Base-by-base conservation (phyloP, 441 rosid genomes). In the Gossypium lobatum region DNA sequence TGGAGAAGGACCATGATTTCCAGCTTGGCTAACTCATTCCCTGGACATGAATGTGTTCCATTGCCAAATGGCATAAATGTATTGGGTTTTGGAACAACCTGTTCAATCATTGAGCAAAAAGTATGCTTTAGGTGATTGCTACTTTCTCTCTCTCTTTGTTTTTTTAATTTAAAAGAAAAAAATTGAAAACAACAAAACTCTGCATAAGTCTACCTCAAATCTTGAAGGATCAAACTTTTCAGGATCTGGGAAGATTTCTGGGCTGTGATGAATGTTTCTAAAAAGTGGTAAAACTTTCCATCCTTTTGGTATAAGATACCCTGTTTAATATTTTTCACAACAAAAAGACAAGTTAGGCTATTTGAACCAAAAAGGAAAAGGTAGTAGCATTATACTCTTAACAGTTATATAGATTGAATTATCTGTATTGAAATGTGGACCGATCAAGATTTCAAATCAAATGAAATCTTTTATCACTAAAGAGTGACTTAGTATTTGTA, bases 221-320 rank as follows among this genome's bases (percentile, higher is more conserved):
- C 98, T 88, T 11, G 97, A 87, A 10, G 97, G 98, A 79, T 95
- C 98, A 80, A 95, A 95, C 76, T 88, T 91, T n/a, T 80, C 88
- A n/a, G 98, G 98, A 77, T 92, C 85, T 2, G 91, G 73, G 71
- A 88, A 95, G 52, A 84, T 84, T 60, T 89, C 94, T 6, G 96
- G 88, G 81, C 75, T 89, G 80, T 95, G 98, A 78, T 95, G 98
- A 76, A 95, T 92, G 81, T 88, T 95, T 83, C 98, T 89, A 80
- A 95, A 95, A 69, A 95, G 93, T 10, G 98, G 98, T 61, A 95
- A 73, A 17, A 94, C 97, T 86, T 94, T 94, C 98, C 98, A 94
- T 39, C 98, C 98, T 88, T 91, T 94, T 1, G 97, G 98, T 60
- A 95, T 95, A 16, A 95, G 83, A 70, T 88, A 95, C 5, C 98